Percentiles rank a stretch among this genome's conserved stretches.
These are phyloP conservation scores for Chlorella sp. DNA, from an alignment of 139 green algal genomes.

Conservation along the genomic window DNA sequence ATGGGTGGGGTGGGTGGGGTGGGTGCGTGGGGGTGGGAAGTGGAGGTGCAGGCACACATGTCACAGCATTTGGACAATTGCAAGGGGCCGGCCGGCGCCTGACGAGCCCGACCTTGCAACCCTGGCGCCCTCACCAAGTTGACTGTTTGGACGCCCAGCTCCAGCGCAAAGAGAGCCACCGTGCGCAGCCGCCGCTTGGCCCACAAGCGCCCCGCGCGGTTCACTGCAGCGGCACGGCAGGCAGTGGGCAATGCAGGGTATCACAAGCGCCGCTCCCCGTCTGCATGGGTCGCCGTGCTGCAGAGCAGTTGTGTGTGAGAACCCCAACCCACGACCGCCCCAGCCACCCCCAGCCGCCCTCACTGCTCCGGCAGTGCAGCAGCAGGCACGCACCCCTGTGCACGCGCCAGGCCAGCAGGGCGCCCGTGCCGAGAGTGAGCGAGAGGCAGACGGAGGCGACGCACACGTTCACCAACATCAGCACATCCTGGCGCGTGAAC, in stretches of 20 bases:
- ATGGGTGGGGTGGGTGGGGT: background rate
- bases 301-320: too few species aligned
- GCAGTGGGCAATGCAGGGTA: background rate
- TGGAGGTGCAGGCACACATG: too few species aligned
- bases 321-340: background rate
- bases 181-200: background rate
- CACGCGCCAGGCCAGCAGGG: background rate
- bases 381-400: background rate
- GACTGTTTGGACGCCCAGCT: slow-evolving; percentile 9
- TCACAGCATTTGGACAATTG: too few species aligned
- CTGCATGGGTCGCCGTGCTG: background rate
- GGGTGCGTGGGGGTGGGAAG: background rate
- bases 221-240: background rate
- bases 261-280: background rate
- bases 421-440: background rate
- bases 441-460: background rate
- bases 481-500: background rate
- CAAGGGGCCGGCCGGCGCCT: too few species aligned
- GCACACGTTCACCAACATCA: background rate
- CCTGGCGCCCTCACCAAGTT: background rate
- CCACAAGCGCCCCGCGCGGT: slow-evolving; percentile 3
- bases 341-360: background rate
- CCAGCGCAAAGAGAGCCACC: background rate
- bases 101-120: too few species aligned
- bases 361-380: background rate